Evolutionary conservation across 1,284 basidiomycete species (phyloP), one percentile per base, ranked within the genome.

Genomic region (Tylopilus orsonianus): DNA sequence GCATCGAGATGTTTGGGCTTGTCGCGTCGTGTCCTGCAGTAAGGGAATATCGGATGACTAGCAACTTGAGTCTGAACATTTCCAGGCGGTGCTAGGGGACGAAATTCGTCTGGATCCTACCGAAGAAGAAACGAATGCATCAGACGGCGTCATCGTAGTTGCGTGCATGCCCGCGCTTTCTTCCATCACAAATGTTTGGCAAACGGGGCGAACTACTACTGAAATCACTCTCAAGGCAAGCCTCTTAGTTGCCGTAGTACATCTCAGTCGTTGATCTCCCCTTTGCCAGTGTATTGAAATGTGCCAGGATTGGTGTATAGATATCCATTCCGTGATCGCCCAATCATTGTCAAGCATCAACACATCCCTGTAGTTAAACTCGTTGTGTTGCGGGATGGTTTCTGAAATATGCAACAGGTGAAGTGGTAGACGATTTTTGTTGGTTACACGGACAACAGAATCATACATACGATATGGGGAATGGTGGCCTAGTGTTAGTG

Each of bases 111-210:
- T 96, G 24, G 94, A 97, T 69, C 93, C 94, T 1, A 87, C 81
- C 2, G 78, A 82, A 38, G 74, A 80, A 37, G 93, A 95, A 63
- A 74, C 77, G 0, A 65, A 60, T 19, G 50, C 58, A 2, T 79
- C 87, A 6, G 71, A 71, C 14, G 86, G 87, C 0, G 81, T 77
- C 16, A 54, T 97, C 13, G 79, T 89, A 0, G 67, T 95, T 23
- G 83, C 92, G 1, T 89, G 84, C 52, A 84, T 98, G 75, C 95
- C 96, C 41, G 94, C 95, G 1, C 73, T 98, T n/a, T 84, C 81
- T n/a, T 86, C 80, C 9, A 72, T 95, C 10, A 95, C 93, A 2
- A 90, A 80, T 60, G 54, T 95, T 19, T 88, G 87, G 83, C 81
- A 94, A 60, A 80, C 80, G 7, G 93, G 94, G 10, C 73, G 75